A percentile compares a stretch with the other conserved stretches of the same genome.
These are phyloP conservation scores for Sisymbrium altissimum DNA, from an alignment of 345 rosid genomes.

Conservation along the genomic window DNA sequence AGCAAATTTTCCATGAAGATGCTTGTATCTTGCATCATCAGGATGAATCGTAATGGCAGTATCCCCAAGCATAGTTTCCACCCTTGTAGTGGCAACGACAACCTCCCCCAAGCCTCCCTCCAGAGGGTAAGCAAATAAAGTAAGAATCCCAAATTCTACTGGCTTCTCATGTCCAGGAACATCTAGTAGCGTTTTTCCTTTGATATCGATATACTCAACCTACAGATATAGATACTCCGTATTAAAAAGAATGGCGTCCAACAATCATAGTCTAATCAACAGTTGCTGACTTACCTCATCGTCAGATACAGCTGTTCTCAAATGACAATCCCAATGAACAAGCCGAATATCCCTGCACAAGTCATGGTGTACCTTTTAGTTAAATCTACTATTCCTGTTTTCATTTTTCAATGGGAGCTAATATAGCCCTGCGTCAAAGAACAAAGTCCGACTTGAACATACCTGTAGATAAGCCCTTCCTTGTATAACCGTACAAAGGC, in stretches of 20 bases:
- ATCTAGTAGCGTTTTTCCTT: constrained; percentile 52
- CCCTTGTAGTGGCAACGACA: constrained; percentile 95
- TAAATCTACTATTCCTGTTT: no score
- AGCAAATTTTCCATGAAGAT: constrained; percentile 40
- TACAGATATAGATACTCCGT: constrained; percentile 36
- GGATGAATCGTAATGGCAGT: constrained; percentile 95
- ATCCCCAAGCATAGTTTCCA: constrained; percentile 99
- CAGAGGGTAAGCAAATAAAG: constrained; percentile 77
- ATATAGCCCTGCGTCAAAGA: background rate
- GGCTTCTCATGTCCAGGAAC: constrained; percentile 82
- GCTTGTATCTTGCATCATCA: constrained; percentile 70
- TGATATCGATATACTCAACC: constrained; percentile 84
- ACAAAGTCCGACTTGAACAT: constrained; percentile 1
- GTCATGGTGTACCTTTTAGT: constrained; percentile 3
- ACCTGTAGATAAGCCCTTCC: constrained; percentile 89
- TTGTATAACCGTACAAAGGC: constrained; percentile 65
- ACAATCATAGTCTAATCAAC: background rate
- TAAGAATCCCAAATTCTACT: constrained; percentile 89
- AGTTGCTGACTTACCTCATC: constrained; percentile 58
- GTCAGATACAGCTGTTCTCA: constrained; percentile 89
- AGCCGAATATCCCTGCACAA: constrained; percentile 71
- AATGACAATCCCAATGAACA: constrained; percentile 39
- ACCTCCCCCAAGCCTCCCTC: constrained; percentile 79
- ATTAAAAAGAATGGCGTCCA: constrained; percentile 15
- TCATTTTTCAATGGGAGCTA: no score